Evolutionary conservation across 2,329 filamentous ascomycete genomes (phyloP).

Genomic region (Diaporthe sp.): DNA sequence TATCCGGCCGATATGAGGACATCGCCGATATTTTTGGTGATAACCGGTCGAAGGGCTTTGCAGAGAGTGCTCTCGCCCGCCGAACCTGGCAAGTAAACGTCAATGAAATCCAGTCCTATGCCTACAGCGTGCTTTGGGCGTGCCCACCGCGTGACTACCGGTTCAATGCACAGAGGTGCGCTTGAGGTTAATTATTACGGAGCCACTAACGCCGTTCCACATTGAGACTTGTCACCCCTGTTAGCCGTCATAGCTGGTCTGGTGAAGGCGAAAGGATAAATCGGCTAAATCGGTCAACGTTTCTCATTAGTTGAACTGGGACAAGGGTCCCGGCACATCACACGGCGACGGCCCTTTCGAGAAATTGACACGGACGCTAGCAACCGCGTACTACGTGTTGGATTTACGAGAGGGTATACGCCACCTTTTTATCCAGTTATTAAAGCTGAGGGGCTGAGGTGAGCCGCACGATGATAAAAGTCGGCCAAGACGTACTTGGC

Average conservation of each 20-base stretch:
- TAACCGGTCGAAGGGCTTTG: not conserved
- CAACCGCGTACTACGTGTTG: not conserved
- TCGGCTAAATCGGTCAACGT: not conserved
- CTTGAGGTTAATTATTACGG: constrained; percentile 13
- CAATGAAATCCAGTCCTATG: not conserved
- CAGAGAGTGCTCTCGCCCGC: not conserved
- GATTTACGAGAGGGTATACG: constrained; percentile 15
- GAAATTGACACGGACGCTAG: not conserved
- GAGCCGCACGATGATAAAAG: constrained; percentile 27
- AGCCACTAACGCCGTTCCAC: constrained; percentile 11
- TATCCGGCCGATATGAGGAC: not conserved
- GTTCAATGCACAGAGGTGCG: not conserved
- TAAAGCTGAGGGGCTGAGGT: constrained; percentile 20
- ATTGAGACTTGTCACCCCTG: not conserved
- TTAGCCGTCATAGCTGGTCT: not conserved
- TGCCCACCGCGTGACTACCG: not conserved
- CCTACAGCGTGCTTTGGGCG: not conserved
- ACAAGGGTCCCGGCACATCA: constrained; percentile 7
- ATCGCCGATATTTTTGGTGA: not conserved
- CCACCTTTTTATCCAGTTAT: constrained; percentile 3
- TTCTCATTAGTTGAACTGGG: constrained; percentile 13
- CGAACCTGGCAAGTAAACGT: not conserved
- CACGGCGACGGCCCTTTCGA: not conserved
- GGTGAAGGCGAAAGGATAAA: not conserved
- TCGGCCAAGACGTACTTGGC: constrained; percentile 16